Conservation (phyloP, 345 rosid species). For the Viola odorata region DNA sequence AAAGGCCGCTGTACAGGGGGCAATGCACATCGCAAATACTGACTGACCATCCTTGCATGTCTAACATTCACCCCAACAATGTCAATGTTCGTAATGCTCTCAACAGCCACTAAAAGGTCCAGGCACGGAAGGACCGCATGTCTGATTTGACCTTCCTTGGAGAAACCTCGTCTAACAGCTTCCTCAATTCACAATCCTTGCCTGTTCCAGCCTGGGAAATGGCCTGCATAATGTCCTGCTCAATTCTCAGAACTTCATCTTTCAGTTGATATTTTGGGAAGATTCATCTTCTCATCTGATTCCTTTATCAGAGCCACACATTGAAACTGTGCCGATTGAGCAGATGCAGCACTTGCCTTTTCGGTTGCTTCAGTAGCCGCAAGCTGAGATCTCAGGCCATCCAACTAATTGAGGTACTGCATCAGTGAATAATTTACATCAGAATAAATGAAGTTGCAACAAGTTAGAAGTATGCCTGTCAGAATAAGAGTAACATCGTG, state of each 20-base stretch:
- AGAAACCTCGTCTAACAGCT: slow-evolving; percentile 52
- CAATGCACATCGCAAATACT: too few species aligned
- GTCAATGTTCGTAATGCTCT: too few species aligned
- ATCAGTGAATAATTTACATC: slow-evolving; percentile 6
- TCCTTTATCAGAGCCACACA: slow-evolving; percentile 53
- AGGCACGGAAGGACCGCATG: too few species aligned
- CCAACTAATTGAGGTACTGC: slow-evolving; percentile 64
- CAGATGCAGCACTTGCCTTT: slow-evolving; percentile 69
- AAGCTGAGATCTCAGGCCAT: slow-evolving; percentile 59
- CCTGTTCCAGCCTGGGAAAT: slow-evolving; percentile 44
- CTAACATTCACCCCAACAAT: too few species aligned
- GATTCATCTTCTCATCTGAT: slow-evolving; percentile 57
- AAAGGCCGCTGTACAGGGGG: too few species aligned
- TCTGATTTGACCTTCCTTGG: slow-evolving; percentile 35
- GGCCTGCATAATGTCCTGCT: slow-evolving; percentile 64
- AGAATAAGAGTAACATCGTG: too few species aligned
- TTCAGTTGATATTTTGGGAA: slow-evolving; percentile 66
- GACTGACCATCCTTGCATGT: too few species aligned
- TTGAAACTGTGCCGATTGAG: slow-evolving; percentile 67
- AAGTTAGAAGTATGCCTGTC: not conserved
- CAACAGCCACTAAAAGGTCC: too few species aligned
- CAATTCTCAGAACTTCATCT: slow-evolving; percentile 68
- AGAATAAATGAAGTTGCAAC: slow-evolving; percentile 2
- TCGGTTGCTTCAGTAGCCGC: slow-evolving; percentile 59
- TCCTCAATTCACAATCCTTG: slow-evolving; percentile 50